Percentiles rank a stretch among this genome's conserved stretches.
These are phyloP conservation scores for Alternaria triticina DNA, from an alignment of 2,329 filamentous ascomycete genomes.

Conservation along the genomic window DNA sequence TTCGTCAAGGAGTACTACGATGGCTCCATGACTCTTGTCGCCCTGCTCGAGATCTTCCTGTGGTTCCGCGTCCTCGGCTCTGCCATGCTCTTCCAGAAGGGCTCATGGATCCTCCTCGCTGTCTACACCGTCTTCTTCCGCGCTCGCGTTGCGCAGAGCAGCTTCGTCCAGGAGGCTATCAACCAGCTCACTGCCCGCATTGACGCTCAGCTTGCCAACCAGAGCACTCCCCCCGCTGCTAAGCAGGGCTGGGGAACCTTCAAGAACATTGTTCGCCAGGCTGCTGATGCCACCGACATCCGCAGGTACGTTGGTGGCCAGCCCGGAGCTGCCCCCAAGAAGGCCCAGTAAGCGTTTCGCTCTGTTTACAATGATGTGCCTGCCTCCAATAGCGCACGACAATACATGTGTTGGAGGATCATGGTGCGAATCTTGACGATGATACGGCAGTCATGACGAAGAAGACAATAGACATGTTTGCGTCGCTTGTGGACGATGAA, in stretches of 20 bases:
- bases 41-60: slow-evolving; percentile 83
- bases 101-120: slow-evolving; percentile 85
- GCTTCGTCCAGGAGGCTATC: slow-evolving; percentile 87
- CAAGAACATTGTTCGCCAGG: slow-evolving; percentile 76
- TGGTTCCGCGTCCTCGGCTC: slow-evolving; percentile 83
- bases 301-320: slow-evolving; percentile 70
- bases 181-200: slow-evolving; percentile 73
- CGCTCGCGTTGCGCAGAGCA: slow-evolving; percentile 86
- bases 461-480: slow-evolving; percentile 8
- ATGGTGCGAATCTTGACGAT: slow-evolving; percentile 30
- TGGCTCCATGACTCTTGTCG: slow-evolving; percentile 90
- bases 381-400: slow-evolving; percentile 20
- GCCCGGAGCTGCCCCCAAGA: slow-evolving; percentile 65
- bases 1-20: slow-evolving; percentile 99
- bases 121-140: slow-evolving; percentile 94
- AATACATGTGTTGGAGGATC: slow-evolving; percentile 18
- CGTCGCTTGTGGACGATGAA: background rate
- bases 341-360: slow-evolving; percentile 57
- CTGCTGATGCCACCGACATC: slow-evolving; percentile 79
- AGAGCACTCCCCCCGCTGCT: slow-evolving; percentile 81
- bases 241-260: slow-evolving; percentile 80
- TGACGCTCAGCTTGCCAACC: slow-evolving; percentile 82
- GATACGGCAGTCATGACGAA: slow-evolving; percentile 28
- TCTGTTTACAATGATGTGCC: slow-evolving; percentile 16
- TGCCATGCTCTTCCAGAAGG: slow-evolving; percentile 85